Conservation (phyloP, 805 yeast genomes). For the Candida multigemmis region DNA sequence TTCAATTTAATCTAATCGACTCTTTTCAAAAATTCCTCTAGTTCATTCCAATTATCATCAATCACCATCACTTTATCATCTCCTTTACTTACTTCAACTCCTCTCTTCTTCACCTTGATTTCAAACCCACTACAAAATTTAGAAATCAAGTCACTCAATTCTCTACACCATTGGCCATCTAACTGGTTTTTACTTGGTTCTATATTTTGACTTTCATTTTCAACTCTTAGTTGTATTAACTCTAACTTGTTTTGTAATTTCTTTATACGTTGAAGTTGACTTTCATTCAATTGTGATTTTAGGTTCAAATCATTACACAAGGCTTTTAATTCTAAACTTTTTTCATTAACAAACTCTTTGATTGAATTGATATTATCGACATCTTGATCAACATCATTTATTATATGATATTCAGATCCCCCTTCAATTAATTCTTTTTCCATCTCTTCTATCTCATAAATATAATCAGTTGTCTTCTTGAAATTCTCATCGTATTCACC, state of each 20-base stretch:
- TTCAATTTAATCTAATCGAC: too few relatives aligned
- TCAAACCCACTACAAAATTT: too few relatives aligned
- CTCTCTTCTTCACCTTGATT: too few relatives aligned
- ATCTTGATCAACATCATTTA: conserved; percentile 4
- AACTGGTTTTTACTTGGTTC: too few relatives aligned
- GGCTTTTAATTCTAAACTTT: not conserved
- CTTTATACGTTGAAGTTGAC: conserved; percentile 6
- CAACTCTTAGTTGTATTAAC: too few relatives aligned
- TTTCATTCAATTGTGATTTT: conserved; percentile 2
- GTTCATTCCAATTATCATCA: conserved; percentile 1
- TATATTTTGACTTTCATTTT: too few relatives aligned
- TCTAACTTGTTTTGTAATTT: too few relatives aligned
- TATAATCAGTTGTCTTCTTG: conserved; percentile 15
- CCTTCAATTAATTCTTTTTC: too few relatives aligned
- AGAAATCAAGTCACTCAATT: conserved; percentile 13
- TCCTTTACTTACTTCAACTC: too few relatives aligned
- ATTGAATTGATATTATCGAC: conserved; percentile 1
- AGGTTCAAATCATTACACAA: conserved; percentile 2
- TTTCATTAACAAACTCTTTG: conserved; percentile 1
- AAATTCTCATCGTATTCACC: conserved; percentile 13
- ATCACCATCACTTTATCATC: not conserved
- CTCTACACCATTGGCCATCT: conserved; percentile 14
- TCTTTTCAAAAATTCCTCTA: too few relatives aligned
- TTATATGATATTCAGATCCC: too few relatives aligned
- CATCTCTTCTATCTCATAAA: conserved; percentile 12